Evolutionary conservation across 352 stramenopile genomes (phyloP), one percentile per base, ranked within the genome.

Genomic region (Pythium guiyangense): DNA sequence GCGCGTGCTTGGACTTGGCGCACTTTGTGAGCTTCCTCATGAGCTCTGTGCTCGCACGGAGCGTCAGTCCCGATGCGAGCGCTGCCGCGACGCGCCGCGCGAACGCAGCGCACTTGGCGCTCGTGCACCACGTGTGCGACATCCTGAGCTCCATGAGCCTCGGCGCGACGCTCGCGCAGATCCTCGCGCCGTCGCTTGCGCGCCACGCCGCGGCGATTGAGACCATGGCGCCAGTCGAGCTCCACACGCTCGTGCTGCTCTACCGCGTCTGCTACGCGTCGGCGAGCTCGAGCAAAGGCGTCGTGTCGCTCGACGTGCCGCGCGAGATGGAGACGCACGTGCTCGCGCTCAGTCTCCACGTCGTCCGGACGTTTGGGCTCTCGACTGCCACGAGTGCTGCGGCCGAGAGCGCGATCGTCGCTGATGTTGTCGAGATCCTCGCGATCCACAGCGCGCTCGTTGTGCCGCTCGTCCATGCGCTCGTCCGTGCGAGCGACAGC

Each of bases 21-120:
- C 79, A 88, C 56, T 70, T 94, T 17, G 74, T 90, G 26, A 92
- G 81, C 54, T 94, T 94, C 63, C 70, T 92, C 29, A 84, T 94
- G 56, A 92, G 80, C 42, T 75, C 71, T 6, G 69, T 86, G 18
- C 70, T 94, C n/a, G 70, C 75, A 37, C 44, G 71, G 39, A 62
- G 68, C 20, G 25, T n/a, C 51, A 15, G n/a, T n/a, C n/a, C n/a
- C n/a, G n/a, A n/a, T n/a, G n/a, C n/a, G n/a, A n/a, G n/a, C n/a
- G n/a, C n/a, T n/a, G n/a, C n/a, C n/a, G n/a, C n/a, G n/a, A n/a
- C n/a, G n/a, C n/a, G n/a, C n/a, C n/a, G n/a, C n/a, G n/a, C n/a
- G n/a, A 48, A 60, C 34, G 46, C 65, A 31, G 44, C 64, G 55
- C 79, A 90, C 17, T 59, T 89, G 15, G 54, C 77, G 45, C 63